A percentile compares a stretch with the other conserved stretches of the same genome.
Evolutionary conservation across 768 basidiomycete genomes (phyloP).

Genomic region (Hericium coralloides): DNA sequence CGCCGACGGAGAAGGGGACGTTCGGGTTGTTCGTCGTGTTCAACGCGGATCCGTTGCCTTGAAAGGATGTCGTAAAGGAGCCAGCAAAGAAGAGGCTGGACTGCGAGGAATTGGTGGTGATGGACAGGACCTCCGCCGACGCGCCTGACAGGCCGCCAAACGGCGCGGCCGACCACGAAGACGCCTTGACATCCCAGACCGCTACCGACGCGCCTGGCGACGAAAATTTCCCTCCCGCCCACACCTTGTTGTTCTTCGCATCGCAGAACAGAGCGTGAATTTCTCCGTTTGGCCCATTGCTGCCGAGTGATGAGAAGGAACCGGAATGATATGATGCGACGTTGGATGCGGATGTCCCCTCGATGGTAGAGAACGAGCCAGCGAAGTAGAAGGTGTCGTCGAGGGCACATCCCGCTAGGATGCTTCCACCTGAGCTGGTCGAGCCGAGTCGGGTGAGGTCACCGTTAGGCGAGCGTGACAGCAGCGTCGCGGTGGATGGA

Average conservation of each 20-base stretch:
- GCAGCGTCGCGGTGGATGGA: slow-evolving; percentile 60
- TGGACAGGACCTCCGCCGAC: slow-evolving; percentile 61
- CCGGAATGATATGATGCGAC: slow-evolving; percentile 65
- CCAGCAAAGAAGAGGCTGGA: slow-evolving; percentile 82
- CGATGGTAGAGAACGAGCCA: slow-evolving; percentile 74
- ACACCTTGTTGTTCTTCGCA: slow-evolving; percentile 48
- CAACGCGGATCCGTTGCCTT: slow-evolving; percentile 37
- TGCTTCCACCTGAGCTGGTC: slow-evolving; percentile 72
- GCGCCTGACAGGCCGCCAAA: slow-evolving; percentile 78
- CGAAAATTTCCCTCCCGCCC: slow-evolving; percentile 73
- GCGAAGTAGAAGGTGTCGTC: slow-evolving; percentile 67
- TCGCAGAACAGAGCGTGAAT: slow-evolving; percentile 80
- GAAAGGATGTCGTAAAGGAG: slow-evolving; percentile 72
- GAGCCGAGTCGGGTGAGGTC: slow-evolving; percentile 61
- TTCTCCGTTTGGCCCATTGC: slow-evolving; percentile 63
- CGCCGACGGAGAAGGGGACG: slow-evolving; percentile 72
- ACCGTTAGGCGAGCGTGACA: slow-evolving; percentile 58
- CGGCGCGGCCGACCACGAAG: slow-evolving; percentile 67
- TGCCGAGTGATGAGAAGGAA: slow-evolving; percentile 53
- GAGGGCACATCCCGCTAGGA: slow-evolving; percentile 66
- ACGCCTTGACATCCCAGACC: slow-evolving; percentile 53
- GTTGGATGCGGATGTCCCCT: slow-evolving; percentile 51
- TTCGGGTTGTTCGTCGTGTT: slow-evolving; percentile 78
- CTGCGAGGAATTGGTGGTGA: slow-evolving; percentile 62
- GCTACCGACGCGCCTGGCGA: slow-evolving; percentile 62